phyloP scores from a whole-genome alignment of 2,329 filamentous ascomycete genomes.

The Sclerotinia spermophila region DNA sequence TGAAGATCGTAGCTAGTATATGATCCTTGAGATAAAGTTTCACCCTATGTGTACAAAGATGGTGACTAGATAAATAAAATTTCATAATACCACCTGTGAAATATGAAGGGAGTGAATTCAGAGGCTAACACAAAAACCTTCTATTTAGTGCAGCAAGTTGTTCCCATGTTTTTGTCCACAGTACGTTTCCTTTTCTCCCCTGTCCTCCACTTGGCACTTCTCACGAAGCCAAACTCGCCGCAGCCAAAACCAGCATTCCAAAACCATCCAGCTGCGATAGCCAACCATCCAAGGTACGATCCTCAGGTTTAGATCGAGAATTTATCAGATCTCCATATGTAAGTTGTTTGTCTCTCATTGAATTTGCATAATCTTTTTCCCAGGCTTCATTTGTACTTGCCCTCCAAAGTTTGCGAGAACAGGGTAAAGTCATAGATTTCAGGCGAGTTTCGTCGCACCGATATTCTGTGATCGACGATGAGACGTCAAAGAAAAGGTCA shows the following conservation, averaged over 20 bases:
- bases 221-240: constrained; percentile 15
- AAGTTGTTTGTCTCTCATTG: neutral
- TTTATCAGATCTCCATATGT: constrained; percentile 24
- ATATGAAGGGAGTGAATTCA: neutral
- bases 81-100: neutral
- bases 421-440: constrained; percentile 19
- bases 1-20: neutral
- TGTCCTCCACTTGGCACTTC: no score
- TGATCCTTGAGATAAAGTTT: neutral
- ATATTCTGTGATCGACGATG: neutral
- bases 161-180: neutral
- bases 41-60: neutral
- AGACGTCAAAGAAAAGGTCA: constrained; percentile 21
- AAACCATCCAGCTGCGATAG: constrained; percentile 24
- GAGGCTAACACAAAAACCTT: neutral
- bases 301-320: neutral
- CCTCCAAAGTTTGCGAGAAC: constrained; percentile 21
- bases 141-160: neutral
- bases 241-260: constrained; percentile 23
- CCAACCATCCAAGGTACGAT: constrained; percentile 23
- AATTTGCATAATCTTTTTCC: constrained; percentile 19
- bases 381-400: constrained; percentile 20
- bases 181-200: no score
- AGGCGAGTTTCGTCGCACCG: constrained; percentile 19
- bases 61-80: neutral